A percentile compares a stretch with the other conserved stretches of the same genome.
Conservation (phyloP, 176 grass and related monocot genomes). For the Oryza nivara region DNA sequence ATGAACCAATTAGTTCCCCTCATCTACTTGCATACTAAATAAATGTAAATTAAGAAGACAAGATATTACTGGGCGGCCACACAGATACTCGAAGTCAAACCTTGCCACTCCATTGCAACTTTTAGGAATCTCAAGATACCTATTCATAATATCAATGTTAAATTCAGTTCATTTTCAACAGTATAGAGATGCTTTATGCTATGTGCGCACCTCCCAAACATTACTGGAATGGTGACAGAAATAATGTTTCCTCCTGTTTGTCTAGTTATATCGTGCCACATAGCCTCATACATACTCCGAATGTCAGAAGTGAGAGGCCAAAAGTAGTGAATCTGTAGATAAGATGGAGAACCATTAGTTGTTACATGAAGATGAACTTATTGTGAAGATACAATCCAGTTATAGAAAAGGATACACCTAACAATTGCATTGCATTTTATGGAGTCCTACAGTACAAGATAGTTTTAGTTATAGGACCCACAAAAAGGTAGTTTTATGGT, state of each 20-base stretch:
- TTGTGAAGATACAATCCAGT: background rate
- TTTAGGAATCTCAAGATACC: slow-evolving; percentile 88
- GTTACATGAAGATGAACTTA: slow-evolving; percentile 6
- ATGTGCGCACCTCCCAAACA: slow-evolving; percentile 86
- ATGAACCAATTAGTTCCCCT: background rate
- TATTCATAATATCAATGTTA: slow-evolving; percentile 42
- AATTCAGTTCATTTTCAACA: slow-evolving; percentile 30
- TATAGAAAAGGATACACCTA: background rate
- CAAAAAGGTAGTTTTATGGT: background rate
- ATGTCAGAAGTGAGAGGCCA: slow-evolving; percentile 71
- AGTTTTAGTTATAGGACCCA: background rate
- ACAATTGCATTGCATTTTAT: background rate
- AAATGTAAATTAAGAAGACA: slow-evolving; percentile 30
- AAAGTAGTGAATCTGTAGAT: slow-evolving; percentile 72
- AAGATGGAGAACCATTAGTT: background rate
- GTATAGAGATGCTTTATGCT: slow-evolving; percentile 24
- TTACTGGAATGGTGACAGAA: slow-evolving; percentile 71
- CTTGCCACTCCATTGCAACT: slow-evolving; percentile 86
- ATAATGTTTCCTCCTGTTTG: slow-evolving; percentile 50
- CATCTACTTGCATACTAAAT: slow-evolving; percentile 16
- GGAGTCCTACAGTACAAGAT: background rate
- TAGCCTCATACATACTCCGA: slow-evolving; percentile 59
- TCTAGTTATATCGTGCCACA: slow-evolving; percentile 60
- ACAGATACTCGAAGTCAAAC: slow-evolving; percentile 90
- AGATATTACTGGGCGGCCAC: slow-evolving; percentile 83